Conservation (phyloP, 2,329 filamentous ascomycete species). For the Phyllosticta citribraziliensis region DNA sequence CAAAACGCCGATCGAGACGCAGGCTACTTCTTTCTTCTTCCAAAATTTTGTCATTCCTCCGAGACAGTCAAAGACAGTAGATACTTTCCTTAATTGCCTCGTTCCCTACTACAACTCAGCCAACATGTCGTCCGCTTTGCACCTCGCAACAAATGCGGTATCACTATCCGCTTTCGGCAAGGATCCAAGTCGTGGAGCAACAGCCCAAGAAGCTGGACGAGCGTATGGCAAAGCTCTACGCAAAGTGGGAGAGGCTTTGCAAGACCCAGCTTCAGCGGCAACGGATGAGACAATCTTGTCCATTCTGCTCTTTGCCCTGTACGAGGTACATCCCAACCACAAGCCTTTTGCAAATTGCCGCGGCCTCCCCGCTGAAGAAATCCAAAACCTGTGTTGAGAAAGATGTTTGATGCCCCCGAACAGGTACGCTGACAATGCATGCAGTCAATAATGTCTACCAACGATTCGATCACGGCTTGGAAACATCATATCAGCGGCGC, state of each 20-base stretch:
- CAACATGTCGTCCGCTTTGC: conserved; percentile 26
- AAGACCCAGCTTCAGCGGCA: conserved; percentile 24
- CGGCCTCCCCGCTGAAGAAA: background rate
- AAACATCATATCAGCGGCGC: conserved; percentile 32
- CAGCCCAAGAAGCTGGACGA: conserved; percentile 24
- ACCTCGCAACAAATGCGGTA: conserved; percentile 30
- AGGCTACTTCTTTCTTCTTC: conserved; percentile 33
- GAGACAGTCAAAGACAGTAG: conserved; percentile 26
- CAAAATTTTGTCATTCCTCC: conserved; percentile 31
- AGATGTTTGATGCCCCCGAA: background rate
- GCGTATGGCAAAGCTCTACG: conserved; percentile 29
- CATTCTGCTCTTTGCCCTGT: conserved; percentile 31
- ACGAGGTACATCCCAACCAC: conserved; percentile 24
- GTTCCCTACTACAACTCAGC: conserved; percentile 28
- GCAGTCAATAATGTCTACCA: conserved; percentile 29
- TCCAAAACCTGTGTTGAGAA: conserved; percentile 3
- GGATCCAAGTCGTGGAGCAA: conserved; percentile 25
- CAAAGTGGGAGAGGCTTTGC: conserved; percentile 27
- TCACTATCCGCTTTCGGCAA: conserved; percentile 29
- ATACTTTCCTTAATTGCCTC: conserved; percentile 30
- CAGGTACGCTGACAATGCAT: background rate
- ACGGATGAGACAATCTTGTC: conserved; percentile 31
- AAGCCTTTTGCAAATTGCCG: background rate
- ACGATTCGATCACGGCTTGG: conserved; percentile 28
- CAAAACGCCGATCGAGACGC: conserved; percentile 23